Evolutionary conservation across 495 filamentous ascomycete species (phyloP), one percentile per base, ranked within the genome.

Genomic region (Aspergillus mulundensis): DNA sequence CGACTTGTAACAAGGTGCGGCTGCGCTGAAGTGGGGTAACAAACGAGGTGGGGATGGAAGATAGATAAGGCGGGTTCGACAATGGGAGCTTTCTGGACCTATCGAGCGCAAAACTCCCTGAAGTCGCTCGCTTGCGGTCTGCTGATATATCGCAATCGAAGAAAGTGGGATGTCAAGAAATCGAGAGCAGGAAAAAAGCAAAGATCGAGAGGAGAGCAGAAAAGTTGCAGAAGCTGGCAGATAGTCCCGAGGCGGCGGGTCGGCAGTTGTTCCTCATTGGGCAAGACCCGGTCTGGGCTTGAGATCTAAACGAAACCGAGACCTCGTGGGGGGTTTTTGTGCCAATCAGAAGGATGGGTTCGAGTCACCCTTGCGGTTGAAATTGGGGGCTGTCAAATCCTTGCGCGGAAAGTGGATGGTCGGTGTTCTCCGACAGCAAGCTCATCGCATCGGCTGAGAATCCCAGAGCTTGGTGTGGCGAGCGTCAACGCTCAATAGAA

Each of bases 41-140:
- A 14, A 25, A 53, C 11, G 15, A 28, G 16, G 41, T 23, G 41
- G 56, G 39, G 40, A 41, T 40, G 41, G 28, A 24, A 52, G 15
- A 42, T 47, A 20, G 23, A 23, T 34, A 32, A 21, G 16, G 18
- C 24, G 21, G 16, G 14, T 32, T 30, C 32, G 16, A 43, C 12
- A 15, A 55, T 43, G 64, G 75, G 75, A 78, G 75, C 70, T 81
- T 80, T 80, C 41, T 54, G 44, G 25, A 53, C 64, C 64, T 50
- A 63, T 73, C 78, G 78, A 79, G 76, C 78, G 78, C 78, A 81
- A 81, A 81, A 78, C 79, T 75, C 72, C 75, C 72, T 62, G 70
- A 81, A 81, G 78, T 81, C 78, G 77, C 77, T 77, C 78, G 77
- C 65, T 60, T 62, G 57, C 57, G 50, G 58, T 50, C 46, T n/a